Evolutionary conservation across 2,329 filamentous ascomycete species (phyloP), one percentile per base, ranked within the genome.

Genomic region (Acrodontium crateriforme): DNA sequence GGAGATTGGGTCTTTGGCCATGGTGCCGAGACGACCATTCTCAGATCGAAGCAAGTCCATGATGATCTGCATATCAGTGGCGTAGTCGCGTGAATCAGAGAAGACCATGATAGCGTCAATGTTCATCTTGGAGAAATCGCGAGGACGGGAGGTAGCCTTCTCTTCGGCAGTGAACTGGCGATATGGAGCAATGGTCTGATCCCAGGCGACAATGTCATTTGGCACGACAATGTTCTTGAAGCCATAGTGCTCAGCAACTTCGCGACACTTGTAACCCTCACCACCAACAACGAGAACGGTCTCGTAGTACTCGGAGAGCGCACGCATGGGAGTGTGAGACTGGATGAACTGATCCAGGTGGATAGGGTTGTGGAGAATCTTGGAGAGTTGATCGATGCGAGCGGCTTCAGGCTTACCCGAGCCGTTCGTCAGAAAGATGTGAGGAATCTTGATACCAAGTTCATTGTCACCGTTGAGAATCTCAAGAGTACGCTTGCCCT

Each of bases 101-200:
- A 79, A 80, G 46, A 80, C 74, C 51, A 81, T 64, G 55, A 81
- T 79, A 41, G 75, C 76, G 24, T 80, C 70, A 46, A 81, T 80
- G 56, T 77, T 74, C 50, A 64, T 58, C 59, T 79, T 72, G 49
- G 62, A 66, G 58, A 82, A 82, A 58, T 83, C 77, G 20, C 73
- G 70, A 9, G 77, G 76, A 25, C 68, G 68, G 22, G 76, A 77
- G 13, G 73, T 68, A 3, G 65, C 67, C 25, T 71, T 69, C 56
- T 83, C 76, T 46, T 71, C 70, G 4, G 70, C 68, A 17, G 72
- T 74, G 55, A 81, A 78, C 45, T 67, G 58, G 21, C 71, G 63
- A 60, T 78, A 78, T 15, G 76, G 76, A 2, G 75, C 76, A 44
- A 79, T 73, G 37, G 68, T 71, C 4, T 69, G 62, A 52, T 78